Evolutionary conservation across 2,329 filamentous ascomycete genomes (phyloP).

Genomic region (Apiospora sp.): DNA sequence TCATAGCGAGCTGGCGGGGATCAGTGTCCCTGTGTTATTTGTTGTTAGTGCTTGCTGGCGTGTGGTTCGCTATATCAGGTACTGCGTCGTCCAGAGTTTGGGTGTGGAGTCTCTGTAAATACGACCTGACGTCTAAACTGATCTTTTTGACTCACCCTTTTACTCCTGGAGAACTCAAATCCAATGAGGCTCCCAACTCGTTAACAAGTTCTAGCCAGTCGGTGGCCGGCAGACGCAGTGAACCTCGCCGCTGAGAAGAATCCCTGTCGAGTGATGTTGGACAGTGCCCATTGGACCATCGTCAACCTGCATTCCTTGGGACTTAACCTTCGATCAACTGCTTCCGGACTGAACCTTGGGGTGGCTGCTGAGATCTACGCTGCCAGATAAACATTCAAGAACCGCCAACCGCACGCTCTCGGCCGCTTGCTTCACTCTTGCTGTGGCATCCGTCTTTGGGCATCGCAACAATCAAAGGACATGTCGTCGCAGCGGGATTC

Average conservation of each 20-base stretch:
- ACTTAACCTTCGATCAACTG: constrained; percentile 17
- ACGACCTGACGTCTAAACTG: constrained; percentile 17
- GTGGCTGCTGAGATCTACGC: neutral
- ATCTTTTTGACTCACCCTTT: constrained; percentile 19
- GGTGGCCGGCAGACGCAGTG: constrained; percentile 18
- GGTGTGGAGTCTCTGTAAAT: constrained; percentile 1
- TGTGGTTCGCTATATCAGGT: constrained; percentile 9
- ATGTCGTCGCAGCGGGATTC: constrained; percentile 30
- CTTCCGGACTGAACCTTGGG: constrained; percentile 23
- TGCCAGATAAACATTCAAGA: constrained; percentile 20
- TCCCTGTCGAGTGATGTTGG: constrained; percentile 21
- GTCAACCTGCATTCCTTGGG: constrained; percentile 10
- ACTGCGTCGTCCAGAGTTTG: neutral
- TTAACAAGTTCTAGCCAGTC: constrained; percentile 22
- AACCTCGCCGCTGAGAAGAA: constrained; percentile 13
- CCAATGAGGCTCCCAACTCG: constrained; percentile 18
- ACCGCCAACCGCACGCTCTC: neutral
- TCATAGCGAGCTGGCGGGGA: constrained; percentile 1
- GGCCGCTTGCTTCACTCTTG: neutral
- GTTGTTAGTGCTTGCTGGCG: neutral
- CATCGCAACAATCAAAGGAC: constrained; percentile 26
- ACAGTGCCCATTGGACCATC: constrained; percentile 7
- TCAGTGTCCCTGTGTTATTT: constrained; percentile 15
- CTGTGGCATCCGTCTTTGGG: constrained; percentile 10
- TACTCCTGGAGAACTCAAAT: constrained; percentile 23